Conservation (phyloP, 768 basidiomycete genomes). For the Boletus reticulatus region DNA sequence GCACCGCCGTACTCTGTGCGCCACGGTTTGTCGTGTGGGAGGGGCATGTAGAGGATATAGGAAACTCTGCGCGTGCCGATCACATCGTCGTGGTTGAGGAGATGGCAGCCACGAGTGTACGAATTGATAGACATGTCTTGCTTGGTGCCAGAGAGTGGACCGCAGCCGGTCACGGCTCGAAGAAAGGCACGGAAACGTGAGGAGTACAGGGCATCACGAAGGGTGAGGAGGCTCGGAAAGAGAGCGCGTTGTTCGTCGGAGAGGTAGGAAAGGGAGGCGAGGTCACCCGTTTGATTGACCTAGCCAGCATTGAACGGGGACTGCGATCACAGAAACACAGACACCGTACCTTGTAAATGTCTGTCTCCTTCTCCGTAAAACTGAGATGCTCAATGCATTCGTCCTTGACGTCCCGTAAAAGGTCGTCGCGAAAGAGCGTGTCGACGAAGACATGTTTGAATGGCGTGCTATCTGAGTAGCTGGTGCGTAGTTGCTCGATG, state of each 20-base stretch:
- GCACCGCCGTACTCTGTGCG: slow-evolving; percentile 90
- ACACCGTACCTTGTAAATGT: slow-evolving; percentile 87
- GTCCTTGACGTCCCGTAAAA: slow-evolving; percentile 78
- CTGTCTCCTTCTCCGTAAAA: slow-evolving; percentile 94
- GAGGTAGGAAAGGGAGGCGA: slow-evolving; percentile 89
- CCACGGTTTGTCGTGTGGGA: slow-evolving; percentile 74
- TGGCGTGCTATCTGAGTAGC: slow-evolving; percentile 60
- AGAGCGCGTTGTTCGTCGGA: slow-evolving; percentile 71
- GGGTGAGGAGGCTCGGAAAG: slow-evolving; percentile 73
- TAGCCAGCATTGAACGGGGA: slow-evolving; percentile 28
- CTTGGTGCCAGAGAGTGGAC: slow-evolving; percentile 84
- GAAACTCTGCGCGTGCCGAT: slow-evolving; percentile 92
- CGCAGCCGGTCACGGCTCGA: slow-evolving; percentile 86
- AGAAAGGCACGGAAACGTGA: slow-evolving; percentile 77
- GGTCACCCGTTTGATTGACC: slow-evolving; percentile 97
- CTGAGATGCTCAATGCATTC: slow-evolving; percentile 77
- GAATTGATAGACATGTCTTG: slow-evolving; percentile 96
- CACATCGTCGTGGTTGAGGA: slow-evolving; percentile 98
- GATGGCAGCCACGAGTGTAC: slow-evolving; percentile 88
- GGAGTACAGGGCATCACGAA: slow-evolving; percentile 93
- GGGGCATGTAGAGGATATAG: slow-evolving; percentile 96
- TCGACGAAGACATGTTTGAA: slow-evolving; percentile 84
- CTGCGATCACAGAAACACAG: neutral
- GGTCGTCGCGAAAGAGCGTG: slow-evolving; percentile 78
- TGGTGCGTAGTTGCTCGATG: slow-evolving; percentile 50